A percentile compares a stretch with the other conserved stretches of the same genome.
phyloP scores from a whole-genome alignment of 371 early-diverging fungal species.

The Homolaphlyctis polyrhiza region DNA sequence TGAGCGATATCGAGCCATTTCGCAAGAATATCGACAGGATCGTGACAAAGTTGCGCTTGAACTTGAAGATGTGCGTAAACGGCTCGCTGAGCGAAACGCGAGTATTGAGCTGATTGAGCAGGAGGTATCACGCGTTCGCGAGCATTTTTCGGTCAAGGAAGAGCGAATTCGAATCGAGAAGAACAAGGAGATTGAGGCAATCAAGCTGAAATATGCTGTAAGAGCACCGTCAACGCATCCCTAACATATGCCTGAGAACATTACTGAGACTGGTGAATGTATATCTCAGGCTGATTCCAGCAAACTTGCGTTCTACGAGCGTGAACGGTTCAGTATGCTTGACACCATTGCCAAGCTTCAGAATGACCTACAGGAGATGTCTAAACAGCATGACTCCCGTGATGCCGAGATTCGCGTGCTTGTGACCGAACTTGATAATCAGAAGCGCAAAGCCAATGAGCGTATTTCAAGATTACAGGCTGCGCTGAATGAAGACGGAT shows the following conservation, averaged over 20 bases:
- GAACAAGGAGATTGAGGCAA: conserved; percentile 14
- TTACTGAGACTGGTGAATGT: conserved; percentile 1
- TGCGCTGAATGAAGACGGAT: conserved; percentile 22
- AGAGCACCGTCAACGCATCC: neutral
- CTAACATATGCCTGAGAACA: neutral
- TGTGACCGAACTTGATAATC: conserved; percentile 24
- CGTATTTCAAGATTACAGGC: conserved; percentile 27
- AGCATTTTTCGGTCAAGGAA: conserved; percentile 26
- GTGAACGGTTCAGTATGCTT: conserved; percentile 28
- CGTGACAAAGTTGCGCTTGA: conserved; percentile 27
- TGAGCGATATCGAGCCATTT: conserved; percentile 4
- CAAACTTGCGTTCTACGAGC: conserved; percentile 21
- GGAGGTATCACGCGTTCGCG: conserved; percentile 29
- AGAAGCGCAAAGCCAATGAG: conserved; percentile 21
- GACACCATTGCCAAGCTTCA: conserved; percentile 21
- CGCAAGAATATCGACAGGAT: conserved; percentile 29
- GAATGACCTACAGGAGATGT: conserved; percentile 16
- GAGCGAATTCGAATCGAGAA: conserved; percentile 8
- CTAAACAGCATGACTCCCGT: too few species aligned
- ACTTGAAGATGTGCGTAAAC: conserved; percentile 19
- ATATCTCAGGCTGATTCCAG: conserved; percentile 12
- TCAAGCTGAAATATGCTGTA: conserved; percentile 24
- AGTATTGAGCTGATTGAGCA: conserved; percentile 44
- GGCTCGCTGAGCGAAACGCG: conserved; percentile 39
- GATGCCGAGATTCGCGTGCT: conserved; percentile 23